phyloP scores from a whole-genome alignment of 208 protist genomes.

The Trypanosoma platydactyli region DNA sequence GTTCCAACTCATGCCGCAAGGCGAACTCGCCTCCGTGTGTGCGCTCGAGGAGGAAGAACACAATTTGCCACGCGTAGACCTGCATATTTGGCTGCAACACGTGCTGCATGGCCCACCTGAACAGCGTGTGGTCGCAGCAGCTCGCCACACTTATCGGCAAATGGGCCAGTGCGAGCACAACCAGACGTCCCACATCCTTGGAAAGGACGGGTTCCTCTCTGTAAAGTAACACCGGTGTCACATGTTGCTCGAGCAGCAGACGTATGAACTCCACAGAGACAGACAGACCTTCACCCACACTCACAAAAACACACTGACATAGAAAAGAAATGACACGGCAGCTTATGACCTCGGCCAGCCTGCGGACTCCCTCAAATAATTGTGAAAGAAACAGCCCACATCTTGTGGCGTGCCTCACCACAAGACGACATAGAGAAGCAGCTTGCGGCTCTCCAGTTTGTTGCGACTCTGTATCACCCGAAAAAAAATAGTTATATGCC shows the following conservation, averaged over 20 bases:
- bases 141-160: constrained; percentile 10
- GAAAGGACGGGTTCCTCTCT: constrained; percentile 15
- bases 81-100: neutral
- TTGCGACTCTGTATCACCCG: neutral
- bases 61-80: constrained; percentile 31
- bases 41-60: constrained; percentile 47
- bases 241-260: constrained; percentile 25
- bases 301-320: constrained; percentile 19
- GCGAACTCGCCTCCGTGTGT: constrained; percentile 37
- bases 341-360: neutral
- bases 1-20: constrained; percentile 27
- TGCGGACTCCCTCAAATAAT: constrained; percentile 16
- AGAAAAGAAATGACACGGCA: constrained; percentile 24
- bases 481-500: constrained; percentile 21
- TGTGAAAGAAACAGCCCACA: constrained; percentile 20
- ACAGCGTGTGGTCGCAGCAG: constrained; percentile 30
- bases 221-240: constrained; percentile 24
- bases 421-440: constrained; percentile 13
- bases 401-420: constrained; percentile 15
- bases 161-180: constrained; percentile 26
- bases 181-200: constrained; percentile 27
- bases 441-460: neutral
- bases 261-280: constrained; percentile 1
- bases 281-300: neutral
- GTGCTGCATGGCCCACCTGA: constrained; percentile 28